phyloP scores from a whole-genome alignment of 768 basidiomycete genomes.

The Phylloporus sp. region DNA sequence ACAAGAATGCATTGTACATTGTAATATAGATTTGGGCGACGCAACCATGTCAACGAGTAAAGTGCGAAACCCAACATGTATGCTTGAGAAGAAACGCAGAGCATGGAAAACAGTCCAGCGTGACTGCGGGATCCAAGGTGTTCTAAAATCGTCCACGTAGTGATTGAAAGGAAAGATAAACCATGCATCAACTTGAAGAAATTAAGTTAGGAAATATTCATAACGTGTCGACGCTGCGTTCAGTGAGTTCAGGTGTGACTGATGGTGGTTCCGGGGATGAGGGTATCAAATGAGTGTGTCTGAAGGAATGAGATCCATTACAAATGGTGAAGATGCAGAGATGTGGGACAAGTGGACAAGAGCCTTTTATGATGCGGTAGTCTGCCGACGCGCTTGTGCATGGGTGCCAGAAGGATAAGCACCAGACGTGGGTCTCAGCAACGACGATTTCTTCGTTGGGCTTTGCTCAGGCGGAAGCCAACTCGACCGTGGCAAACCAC shows the following conservation, averaged over 20 bases:
- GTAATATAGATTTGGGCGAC: conserved; percentile 19
- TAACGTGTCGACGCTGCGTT: conserved; percentile 14
- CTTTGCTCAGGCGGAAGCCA: conserved; percentile 21
- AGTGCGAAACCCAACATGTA: conserved; percentile 7
- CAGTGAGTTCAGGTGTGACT: conserved; percentile 14
- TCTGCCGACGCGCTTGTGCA: conserved; percentile 15
- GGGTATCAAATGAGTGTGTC: conserved; percentile 29
- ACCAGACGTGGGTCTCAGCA: conserved; percentile 16
- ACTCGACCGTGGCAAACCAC: conserved; percentile 20
- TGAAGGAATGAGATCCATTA: conserved; percentile 16
- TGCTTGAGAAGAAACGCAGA: conserved; percentile 8
- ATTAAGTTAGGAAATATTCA: conserved; percentile 24
- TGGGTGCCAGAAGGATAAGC: conserved; percentile 11
- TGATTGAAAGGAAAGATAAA: conserved; percentile 6
- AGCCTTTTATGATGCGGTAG: conserved; percentile 19
- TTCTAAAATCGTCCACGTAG: conserved; percentile 18
- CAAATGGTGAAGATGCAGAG: conserved; percentile 9
- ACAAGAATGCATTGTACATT: conserved; percentile 27
- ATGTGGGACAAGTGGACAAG: background rate
- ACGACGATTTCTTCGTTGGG: conserved; percentile 8
- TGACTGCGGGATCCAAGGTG: conserved; percentile 14
- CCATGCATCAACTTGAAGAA: background rate
- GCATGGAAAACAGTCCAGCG: conserved; percentile 15
- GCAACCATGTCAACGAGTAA: conserved; percentile 9
- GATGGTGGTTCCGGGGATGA: conserved; percentile 13